Percentiles rank a stretch among this genome's conserved stretches.
These are phyloP conservation scores for Quercus lobata DNA, from an alignment of 331 rosid genomes.

Conservation along the genomic window DNA sequence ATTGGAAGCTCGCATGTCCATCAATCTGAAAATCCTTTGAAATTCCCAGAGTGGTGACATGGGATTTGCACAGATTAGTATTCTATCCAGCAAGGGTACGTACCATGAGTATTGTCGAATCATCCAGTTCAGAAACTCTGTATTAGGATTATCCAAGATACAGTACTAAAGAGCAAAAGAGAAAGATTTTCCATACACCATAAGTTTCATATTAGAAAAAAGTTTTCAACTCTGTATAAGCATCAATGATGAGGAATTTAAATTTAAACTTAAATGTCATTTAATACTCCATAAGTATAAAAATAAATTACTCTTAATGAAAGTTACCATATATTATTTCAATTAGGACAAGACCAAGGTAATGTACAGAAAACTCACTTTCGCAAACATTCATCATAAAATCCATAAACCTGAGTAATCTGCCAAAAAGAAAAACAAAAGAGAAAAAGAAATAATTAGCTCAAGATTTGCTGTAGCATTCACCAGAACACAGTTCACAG, in stretches of 20 bases:
- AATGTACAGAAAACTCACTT: conserved; percentile 61
- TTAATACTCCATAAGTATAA: not conserved
- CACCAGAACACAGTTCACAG: not conserved
- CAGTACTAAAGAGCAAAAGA: not conserved
- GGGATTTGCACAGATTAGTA: conserved; percentile 12
- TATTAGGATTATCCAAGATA: conserved; percentile 4
- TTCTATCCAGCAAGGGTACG: not conserved
- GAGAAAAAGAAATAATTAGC: conserved; percentile 21
- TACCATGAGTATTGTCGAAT: conserved; percentile 3
- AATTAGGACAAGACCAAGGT: conserved; percentile 18
- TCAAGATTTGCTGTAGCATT: conserved; percentile 1
- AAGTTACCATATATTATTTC: not conserved
- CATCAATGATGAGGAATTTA: not conserved
- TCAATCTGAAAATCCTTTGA: conserved; percentile 3
- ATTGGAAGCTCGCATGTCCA: conserved; percentile 1
- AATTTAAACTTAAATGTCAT: not conserved
- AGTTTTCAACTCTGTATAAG: not conserved
- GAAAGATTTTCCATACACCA: not conserved
- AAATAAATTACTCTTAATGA: not conserved
- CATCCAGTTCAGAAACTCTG: not conserved
- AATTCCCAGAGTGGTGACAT: not conserved
- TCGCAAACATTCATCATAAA: conserved; percentile 88
- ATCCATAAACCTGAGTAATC: conserved; percentile 97
- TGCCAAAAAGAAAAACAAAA: conserved; percentile 30
- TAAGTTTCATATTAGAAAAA: conserved; percentile 1